phyloP scores from a whole-genome alignment of 768 basidiomycete genomes.

The Suillus subluteus region DNA sequence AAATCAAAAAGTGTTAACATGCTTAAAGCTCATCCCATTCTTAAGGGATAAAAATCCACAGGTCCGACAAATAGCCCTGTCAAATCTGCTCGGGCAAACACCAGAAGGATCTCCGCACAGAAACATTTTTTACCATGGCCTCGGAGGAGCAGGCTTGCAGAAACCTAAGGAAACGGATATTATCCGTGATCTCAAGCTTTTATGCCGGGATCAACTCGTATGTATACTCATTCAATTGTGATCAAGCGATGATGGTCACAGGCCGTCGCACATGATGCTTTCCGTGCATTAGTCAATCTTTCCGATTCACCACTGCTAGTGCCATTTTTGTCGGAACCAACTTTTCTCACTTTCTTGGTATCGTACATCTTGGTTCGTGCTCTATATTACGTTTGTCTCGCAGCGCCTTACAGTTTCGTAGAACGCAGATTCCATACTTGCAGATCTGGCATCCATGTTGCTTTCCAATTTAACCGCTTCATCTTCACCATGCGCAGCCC shows the following conservation, averaged over 20 bases:
- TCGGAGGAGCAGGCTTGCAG: conserved; percentile 60
- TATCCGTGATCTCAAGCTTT: conserved; percentile 79
- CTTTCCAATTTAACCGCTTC: conserved; percentile 92
- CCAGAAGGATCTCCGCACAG: conserved; percentile 71
- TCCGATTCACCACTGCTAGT: conserved; percentile 80
- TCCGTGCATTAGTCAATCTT: conserved; percentile 91
- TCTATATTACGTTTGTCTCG: conserved; percentile 10
- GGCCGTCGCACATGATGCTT: conserved; percentile 93
- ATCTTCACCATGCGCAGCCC: conserved; percentile 60
- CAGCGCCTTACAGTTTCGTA: conserved; percentile 34
- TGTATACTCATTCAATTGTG: conserved; percentile 25
- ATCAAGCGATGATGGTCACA: conserved; percentile 35
- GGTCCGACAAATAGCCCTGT: conserved; percentile 84
- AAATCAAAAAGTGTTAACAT: conserved; percentile 16
- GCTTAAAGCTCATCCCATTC: conserved; percentile 74
- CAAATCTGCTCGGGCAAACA: conserved; percentile 83
- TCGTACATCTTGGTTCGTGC: conserved; percentile 82
- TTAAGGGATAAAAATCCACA: conserved; percentile 85
- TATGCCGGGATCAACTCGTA: conserved; percentile 90
- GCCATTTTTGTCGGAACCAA: conserved; percentile 64
- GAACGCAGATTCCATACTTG: conserved; percentile 90
- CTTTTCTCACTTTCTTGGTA: conserved; percentile 80
- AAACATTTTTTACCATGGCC: conserved; percentile 70
- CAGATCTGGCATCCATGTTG: conserved; percentile 96
- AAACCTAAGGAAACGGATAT: conserved; percentile 64